A percentile compares a stretch with the other conserved stretches of the same genome.
These are phyloP conservation scores for Macrolepiota fuliginosa DNA, from an alignment of 768 basidiomycete genomes.

Conservation along the genomic window DNA sequence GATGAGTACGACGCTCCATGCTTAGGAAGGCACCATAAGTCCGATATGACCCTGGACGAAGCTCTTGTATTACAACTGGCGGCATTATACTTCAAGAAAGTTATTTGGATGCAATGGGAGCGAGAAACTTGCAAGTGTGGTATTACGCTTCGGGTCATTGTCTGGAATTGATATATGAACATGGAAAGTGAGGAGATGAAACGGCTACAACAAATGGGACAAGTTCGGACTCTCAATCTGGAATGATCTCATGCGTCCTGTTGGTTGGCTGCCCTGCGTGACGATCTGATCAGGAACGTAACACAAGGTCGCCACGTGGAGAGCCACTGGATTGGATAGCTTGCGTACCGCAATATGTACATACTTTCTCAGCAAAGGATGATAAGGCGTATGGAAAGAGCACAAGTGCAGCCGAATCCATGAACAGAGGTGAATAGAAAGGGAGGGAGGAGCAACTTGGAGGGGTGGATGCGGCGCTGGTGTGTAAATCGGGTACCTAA, in stretches of 20 bases:
- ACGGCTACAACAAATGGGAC: background rate
- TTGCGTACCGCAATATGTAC: background rate
- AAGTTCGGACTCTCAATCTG: conserved; percentile 11
- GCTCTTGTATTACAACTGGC: background rate
- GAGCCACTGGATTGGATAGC: conserved; percentile 2
- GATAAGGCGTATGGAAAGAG: background rate
- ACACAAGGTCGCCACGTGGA: conserved; percentile 11
- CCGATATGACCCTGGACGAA: conserved; percentile 3
- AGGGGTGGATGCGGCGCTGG: conserved; percentile 4
- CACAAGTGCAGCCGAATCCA: background rate
- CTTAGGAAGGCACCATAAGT: background rate
- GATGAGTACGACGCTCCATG: background rate
- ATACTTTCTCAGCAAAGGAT: background rate
- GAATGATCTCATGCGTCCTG: conserved; percentile 9
- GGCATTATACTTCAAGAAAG: background rate
- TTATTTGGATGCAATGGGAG: background rate
- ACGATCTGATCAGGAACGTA: conserved; percentile 16
- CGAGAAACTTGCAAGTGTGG: background rate
- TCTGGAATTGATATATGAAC: background rate
- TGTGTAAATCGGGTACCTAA: conserved; percentile 15
- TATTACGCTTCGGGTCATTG: background rate
- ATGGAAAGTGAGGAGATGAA: background rate
- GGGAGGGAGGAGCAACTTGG: background rate
- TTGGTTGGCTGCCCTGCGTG: conserved; percentile 4
- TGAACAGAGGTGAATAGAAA: background rate